phyloP scores from a whole-genome alignment of 345 rosid species.

The Angophora floribunda region DNA sequence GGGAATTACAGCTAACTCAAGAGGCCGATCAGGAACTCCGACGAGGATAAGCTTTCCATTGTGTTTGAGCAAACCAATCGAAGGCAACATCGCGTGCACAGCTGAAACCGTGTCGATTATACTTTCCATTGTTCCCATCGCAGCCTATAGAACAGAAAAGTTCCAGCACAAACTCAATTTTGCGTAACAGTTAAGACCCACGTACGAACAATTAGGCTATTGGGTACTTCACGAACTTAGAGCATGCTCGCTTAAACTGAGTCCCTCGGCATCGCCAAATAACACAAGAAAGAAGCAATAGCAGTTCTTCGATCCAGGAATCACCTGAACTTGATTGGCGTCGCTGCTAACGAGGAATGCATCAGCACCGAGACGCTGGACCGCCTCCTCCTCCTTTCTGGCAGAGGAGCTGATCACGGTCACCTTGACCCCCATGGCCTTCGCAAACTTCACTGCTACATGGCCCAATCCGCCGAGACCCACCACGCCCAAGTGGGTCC shows the following conservation, averaged over 20 bases:
- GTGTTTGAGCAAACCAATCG: conserved; percentile 31
- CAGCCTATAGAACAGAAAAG: conserved; percentile 14
- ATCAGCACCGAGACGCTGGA: conserved; percentile 39
- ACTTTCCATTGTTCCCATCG: conserved; percentile 48
- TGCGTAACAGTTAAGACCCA: no score
- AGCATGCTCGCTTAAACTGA: not conserved
- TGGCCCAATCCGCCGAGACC: conserved; percentile 71
- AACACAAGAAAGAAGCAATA: not conserved
- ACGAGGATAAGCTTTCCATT: conserved; percentile 43
- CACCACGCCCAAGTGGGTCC: conserved; percentile 48
- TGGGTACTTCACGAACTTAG: not conserved
- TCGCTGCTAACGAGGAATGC: conserved; percentile 36
- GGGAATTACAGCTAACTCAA: conserved; percentile 27
- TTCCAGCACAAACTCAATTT: not conserved
- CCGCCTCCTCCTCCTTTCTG: conserved; percentile 39
- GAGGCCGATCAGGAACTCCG: conserved; percentile 39
- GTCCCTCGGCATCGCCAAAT: not conserved
- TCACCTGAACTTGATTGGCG: conserved; percentile 33
- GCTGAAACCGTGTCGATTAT: conserved; percentile 54
- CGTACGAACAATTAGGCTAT: not conserved
- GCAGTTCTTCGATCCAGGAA: not conserved
- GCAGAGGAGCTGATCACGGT: conserved; percentile 59
- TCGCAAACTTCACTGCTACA: conserved; percentile 48
- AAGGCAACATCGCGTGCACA: conserved; percentile 25
- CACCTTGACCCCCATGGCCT: conserved; percentile 50